phyloP scores from a whole-genome alignment of 2,329 filamentous ascomycete genomes.

The Fusarium pseudograminearum region DNA sequence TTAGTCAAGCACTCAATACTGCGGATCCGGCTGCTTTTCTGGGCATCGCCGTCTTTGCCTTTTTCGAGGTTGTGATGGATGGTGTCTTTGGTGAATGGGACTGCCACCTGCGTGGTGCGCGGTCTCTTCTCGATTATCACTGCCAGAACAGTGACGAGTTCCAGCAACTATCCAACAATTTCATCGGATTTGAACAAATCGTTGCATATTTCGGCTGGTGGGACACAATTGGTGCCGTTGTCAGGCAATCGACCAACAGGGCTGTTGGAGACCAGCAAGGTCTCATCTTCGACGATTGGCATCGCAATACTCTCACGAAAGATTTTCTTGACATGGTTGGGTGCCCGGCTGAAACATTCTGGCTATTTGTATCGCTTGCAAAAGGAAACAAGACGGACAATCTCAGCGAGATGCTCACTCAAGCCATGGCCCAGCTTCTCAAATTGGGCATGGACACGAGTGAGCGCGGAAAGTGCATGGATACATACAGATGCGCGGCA shows the following conservation, averaged over 20 bases:
- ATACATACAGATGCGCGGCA: slow-evolving; percentile 53
- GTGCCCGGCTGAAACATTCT: slow-evolving; percentile 54
- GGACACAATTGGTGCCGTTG: slow-evolving; percentile 52
- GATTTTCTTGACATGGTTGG: slow-evolving; percentile 55
- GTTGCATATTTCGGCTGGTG: slow-evolving; percentile 57
- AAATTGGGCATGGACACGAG: slow-evolving; percentile 29
- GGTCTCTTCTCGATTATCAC: slow-evolving; percentile 56
- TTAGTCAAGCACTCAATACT: slow-evolving; percentile 55
- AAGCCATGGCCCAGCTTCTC: slow-evolving; percentile 47
- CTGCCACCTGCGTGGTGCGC: slow-evolving; percentile 55
- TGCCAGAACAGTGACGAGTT: slow-evolving; percentile 53
- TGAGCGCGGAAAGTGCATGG: slow-evolving; percentile 44
- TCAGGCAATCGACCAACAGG: slow-evolving; percentile 19
- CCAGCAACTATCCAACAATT: slow-evolving; percentile 48
- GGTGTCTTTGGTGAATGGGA: slow-evolving; percentile 56
- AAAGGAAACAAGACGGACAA: slow-evolving; percentile 29
- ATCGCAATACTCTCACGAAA: slow-evolving; percentile 51
- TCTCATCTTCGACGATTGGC: slow-evolving; percentile 57
- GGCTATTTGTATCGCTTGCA: slow-evolving; percentile 52
- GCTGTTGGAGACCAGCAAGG: neutral
- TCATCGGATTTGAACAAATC: slow-evolving; percentile 54
- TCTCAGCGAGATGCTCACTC: slow-evolving; percentile 30
- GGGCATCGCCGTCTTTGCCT: slow-evolving; percentile 58
- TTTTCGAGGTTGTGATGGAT: slow-evolving; percentile 59
- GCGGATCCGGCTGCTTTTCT: slow-evolving; percentile 58